Conservation (phyloP, 129 eudicot species). For the Centella asiatica region DNA sequence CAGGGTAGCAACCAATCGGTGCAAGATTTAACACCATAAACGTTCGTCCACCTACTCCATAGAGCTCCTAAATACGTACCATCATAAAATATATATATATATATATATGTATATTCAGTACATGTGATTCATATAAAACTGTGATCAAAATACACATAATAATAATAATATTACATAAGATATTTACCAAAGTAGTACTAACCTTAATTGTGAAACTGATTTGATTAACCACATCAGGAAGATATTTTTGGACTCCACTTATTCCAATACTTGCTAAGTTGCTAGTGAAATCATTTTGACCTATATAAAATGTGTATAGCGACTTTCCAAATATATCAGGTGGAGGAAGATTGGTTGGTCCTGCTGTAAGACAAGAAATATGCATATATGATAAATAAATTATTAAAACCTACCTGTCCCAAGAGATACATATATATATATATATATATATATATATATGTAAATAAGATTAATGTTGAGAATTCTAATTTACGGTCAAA, state of each 20-base stretch:
- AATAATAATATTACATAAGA: background rate
- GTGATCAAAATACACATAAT: background rate
- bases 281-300: constrained; percentile 87
- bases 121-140: too few species aligned
- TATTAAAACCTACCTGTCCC: too few species aligned
- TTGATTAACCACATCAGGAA: constrained; percentile 67
- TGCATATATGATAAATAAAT: too few species aligned
- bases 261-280: constrained; percentile 55
- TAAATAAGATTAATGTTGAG: too few species aligned
- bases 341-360: constrained; percentile 43
- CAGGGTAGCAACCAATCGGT: constrained; percentile 91
- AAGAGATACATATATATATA: too few species aligned
- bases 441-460: too few species aligned
- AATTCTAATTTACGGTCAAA: too few species aligned
- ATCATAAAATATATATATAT: background rate
- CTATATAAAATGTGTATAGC: constrained; percentile 79
- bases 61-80: constrained; percentile 46
- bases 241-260: constrained; percentile 32
- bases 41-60: constrained; percentile 70
- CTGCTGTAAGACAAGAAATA: constrained; percentile 23
- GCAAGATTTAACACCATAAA: constrained; percentile 78
- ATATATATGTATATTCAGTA: background rate
- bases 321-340: constrained; percentile 59
- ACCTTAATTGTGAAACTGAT: constrained; percentile 65
- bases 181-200: background rate